Base-by-base conservation (phyloP, 2,329 filamentous ascomycete species). In the Verticillium alfalfae region DNA sequence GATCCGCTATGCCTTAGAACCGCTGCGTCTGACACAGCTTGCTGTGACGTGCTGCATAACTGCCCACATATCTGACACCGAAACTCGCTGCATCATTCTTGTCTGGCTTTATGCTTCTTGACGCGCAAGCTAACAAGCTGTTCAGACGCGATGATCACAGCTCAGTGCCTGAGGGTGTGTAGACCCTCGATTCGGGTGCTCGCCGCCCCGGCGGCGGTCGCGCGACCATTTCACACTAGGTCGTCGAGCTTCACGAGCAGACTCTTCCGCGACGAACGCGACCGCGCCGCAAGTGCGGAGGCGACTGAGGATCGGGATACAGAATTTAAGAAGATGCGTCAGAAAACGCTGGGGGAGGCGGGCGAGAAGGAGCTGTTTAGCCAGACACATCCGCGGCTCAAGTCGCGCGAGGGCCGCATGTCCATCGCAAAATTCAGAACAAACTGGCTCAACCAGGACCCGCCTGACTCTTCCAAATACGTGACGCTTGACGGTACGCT, bases 21-120 rank as follows among this genome's bases (percentile, higher is more conserved):
- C 78, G 78, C 78, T 80, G 78, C 78, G 78, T 77, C 78, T 79
- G 76, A 80, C 74, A 72, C 75, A 72, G 76, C 72, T 73, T 72
- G 72, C 75, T 75, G 76, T 75, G 75, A 52, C 54, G 66, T 78
- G 78, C 79, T 76, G 59, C 71, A 73, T 61, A 78, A 71, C 68
- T 70, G 74, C 76, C 77, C 70, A 72, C 70, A 69, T 54, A 39
- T 68, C 76, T 79, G 76, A 78, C 45, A 61, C 54, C 22, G 34
- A 60, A 38, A 39, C 39, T 63, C 60, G 63, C 65, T 22, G 56
- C 49, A 57, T 61, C 9, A 62, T 34, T 60, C 59, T 58, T 57
- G 55, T 58, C 54, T 57, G 60, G 56, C 59, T 63, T 45, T n/a
- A 31, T 37, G 31, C 26, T 58, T 67, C 62, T 36, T 57, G 56